Evolutionary conservation across 148 eudicot species (phyloP).

Genomic region (Cornus suecica): DNA sequence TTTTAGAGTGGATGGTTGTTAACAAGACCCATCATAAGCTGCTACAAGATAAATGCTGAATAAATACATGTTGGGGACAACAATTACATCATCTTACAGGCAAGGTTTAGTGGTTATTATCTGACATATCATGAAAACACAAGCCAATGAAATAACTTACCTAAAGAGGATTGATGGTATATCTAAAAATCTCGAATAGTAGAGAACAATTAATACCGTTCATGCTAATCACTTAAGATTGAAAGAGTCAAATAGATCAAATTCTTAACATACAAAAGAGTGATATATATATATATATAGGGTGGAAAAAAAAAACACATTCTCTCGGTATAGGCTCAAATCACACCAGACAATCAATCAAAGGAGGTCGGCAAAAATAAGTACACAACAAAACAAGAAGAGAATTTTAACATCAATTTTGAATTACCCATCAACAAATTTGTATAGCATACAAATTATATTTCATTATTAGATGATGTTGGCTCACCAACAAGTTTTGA

Average conservation of each 20-base stretch:
- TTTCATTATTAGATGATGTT: too few relatives aligned
- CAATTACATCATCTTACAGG: too few relatives aligned
- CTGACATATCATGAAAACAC: too few relatives aligned
- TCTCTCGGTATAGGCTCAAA: not conserved
- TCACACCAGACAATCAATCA: not conserved
- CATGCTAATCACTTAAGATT: not conserved
- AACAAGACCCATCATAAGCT: too few relatives aligned
- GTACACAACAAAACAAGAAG: not conserved
- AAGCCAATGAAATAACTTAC: too few relatives aligned
- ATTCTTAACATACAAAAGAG: not conserved
- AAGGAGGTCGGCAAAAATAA: not conserved
- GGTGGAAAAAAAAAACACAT: not conserved
- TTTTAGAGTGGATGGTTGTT: too few relatives aligned
- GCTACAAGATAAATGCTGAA: not conserved
- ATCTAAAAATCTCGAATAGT: too few relatives aligned
- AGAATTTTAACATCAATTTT: not conserved
- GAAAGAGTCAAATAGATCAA: too few relatives aligned
- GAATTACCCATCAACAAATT: not conserved
- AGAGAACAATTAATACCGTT: not conserved
- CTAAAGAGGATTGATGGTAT: too few relatives aligned
- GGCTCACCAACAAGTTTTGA: too few relatives aligned
- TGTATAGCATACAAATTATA: not conserved
- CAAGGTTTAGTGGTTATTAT: too few relatives aligned
- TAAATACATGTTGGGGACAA: too few relatives aligned
- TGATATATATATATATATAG: not conserved